Percentiles rank a stretch among this genome's conserved stretches.
phyloP scores from a whole-genome alignment of 208 protist species.

The Strigomonas culicis region DNA sequence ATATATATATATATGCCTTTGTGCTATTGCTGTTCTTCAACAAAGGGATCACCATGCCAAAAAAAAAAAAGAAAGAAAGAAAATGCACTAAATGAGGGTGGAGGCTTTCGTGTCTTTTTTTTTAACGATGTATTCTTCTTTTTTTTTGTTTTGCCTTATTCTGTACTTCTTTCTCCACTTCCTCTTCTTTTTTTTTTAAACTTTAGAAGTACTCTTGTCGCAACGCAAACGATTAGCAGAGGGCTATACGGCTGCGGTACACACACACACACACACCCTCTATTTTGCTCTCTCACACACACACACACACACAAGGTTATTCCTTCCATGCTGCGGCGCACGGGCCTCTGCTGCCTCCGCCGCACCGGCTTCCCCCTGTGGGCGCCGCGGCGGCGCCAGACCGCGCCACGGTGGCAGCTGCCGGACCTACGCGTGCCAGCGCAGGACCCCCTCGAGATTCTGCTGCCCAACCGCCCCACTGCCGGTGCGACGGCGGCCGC shows the following conservation, averaged over 20 bases:
- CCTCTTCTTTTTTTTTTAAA: conserved; percentile 13
- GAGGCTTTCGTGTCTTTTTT: background rate
- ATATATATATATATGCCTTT: background rate
- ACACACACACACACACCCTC: conserved; percentile 1
- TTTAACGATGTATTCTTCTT: background rate
- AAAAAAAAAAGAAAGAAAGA: conserved; percentile 4
- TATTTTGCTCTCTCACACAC: background rate
- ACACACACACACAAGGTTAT: background rate
- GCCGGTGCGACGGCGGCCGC: too few relatives aligned
- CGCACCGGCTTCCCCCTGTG: background rate
- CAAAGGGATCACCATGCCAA: background rate
- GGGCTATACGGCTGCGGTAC: background rate
- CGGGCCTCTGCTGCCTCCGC: background rate
- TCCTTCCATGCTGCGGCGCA: background rate
- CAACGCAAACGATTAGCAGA: background rate
- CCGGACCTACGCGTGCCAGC: too few relatives aligned
- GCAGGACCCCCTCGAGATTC: too few relatives aligned
- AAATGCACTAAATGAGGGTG: background rate
- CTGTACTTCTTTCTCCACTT: background rate
- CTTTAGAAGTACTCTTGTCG: conserved; percentile 1
- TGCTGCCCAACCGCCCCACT: background rate
- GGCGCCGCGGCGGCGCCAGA: too few relatives aligned
- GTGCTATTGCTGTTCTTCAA: background rate
- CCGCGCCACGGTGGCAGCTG: too few relatives aligned
- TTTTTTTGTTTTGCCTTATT: background rate